Evolutionary conservation across 495 filamentous ascomycete genomes (phyloP).

Genomic region (Xylaria telfairii): DNA sequence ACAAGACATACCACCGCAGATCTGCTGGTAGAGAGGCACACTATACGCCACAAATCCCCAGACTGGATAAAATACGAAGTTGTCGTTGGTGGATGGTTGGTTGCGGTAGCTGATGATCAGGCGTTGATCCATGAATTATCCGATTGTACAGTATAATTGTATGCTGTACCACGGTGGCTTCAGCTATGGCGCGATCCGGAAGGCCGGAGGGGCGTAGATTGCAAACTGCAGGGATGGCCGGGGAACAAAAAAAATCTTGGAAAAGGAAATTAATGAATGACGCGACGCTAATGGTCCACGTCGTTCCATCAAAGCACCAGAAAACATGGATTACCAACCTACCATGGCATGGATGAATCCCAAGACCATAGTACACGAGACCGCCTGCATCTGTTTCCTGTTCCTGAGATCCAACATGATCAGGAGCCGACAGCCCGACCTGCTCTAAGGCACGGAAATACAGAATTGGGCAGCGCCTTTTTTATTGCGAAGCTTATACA

Average conservation of each 20-base stretch:
- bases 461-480: not conserved
- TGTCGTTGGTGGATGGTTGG: not conserved
- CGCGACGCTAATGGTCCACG: conserved; percentile 15
- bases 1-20: not conserved
- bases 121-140: conserved; percentile 11
- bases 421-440: not conserved
- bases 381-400: not conserved
- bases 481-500: not conserved
- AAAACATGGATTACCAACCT: not conserved
- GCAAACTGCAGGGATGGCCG: conserved; percentile 10
- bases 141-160: not conserved
- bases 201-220: conserved; percentile 21
- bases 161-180: conserved; percentile 8
- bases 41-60: no score
- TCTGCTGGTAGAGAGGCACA: not conserved
- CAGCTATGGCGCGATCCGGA: conserved; percentile 18
- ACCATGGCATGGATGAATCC: not conserved
- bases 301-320: conserved; percentile 1
- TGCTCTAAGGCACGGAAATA: not conserved
- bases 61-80: conserved; percentile 18
- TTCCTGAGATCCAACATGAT: not conserved
- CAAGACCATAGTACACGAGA: not conserved
- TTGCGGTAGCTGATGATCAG: not conserved
- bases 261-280: conserved; percentile 17
- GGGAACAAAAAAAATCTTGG: conserved; percentile 9